Conservation (phyloP, 2,329 filamentous ascomycete species). For the Monascus ruber region DNA sequence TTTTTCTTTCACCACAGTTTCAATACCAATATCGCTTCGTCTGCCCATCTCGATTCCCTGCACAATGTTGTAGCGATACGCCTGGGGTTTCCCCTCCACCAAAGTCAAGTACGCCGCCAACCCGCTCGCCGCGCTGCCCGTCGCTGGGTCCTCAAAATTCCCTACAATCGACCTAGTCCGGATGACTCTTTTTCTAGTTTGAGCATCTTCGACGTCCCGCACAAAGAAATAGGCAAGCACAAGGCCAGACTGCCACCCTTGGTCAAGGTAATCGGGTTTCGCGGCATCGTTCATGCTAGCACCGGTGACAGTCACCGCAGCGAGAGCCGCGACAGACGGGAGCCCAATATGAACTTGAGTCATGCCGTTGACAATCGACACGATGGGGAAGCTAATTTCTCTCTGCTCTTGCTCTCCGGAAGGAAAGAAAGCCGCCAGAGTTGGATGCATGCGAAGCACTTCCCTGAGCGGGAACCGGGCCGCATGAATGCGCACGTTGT, state of each 20-base stretch:
- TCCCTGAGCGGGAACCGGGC: conserved; percentile 13
- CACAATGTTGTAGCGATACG: conserved; percentile 40
- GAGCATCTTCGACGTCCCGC: conserved; percentile 44
- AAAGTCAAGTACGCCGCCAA: conserved; percentile 45
- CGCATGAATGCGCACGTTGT: conserved; percentile 25
- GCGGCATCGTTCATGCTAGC: conserved; percentile 14
- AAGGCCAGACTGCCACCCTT: conserved; percentile 20
- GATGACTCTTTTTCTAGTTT: conserved; percentile 33
- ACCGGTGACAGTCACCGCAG: conserved; percentile 14
- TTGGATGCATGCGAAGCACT: conserved; percentile 16
- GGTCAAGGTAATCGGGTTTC: conserved; percentile 17
- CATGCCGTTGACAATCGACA: conserved; percentile 32
- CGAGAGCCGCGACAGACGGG: conserved; percentile 48
- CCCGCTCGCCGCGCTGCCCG: conserved; percentile 50
- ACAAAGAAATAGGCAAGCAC: conserved; percentile 23
- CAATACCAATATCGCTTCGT: conserved; percentile 28
- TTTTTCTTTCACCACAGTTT: conserved; percentile 12
- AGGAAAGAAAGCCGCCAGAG: conserved; percentile 11
- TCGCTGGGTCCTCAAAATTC: conserved; percentile 21
- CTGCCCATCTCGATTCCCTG: conserved; percentile 61
- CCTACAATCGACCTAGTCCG: conserved; percentile 20
- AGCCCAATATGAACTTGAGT: conserved; percentile 55
- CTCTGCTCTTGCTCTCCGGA: neutral
- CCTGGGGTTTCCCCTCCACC: conserved; percentile 20
- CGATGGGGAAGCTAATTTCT: conserved; percentile 15